phyloP scores from a whole-genome alignment of 805 yeast species.

The Candida dajiaensis region DNA sequence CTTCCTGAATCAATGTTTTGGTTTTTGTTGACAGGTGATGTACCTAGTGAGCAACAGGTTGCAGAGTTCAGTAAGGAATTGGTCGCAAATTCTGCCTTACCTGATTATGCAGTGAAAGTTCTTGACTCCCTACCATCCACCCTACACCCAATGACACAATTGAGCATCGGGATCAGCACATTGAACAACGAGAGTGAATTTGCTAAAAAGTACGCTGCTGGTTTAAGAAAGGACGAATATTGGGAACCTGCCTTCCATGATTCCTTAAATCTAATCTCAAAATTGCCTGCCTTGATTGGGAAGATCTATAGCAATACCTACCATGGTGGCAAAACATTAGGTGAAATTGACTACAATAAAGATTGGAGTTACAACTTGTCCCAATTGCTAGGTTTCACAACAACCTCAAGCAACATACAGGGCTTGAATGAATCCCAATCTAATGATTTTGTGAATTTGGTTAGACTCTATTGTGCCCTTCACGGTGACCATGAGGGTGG shows the following conservation, averaged over 20 bases:
- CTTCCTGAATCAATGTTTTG: slow-evolving; percentile 75
- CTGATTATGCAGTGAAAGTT: slow-evolving; percentile 54
- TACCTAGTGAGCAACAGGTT: slow-evolving; percentile 57
- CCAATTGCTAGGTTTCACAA: slow-evolving; percentile 52
- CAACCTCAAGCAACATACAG: slow-evolving; percentile 26
- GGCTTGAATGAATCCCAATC: slow-evolving; percentile 33
- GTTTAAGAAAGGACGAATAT: slow-evolving; percentile 62
- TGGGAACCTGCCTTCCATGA: slow-evolving; percentile 78
- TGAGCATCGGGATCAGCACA: slow-evolving; percentile 69
- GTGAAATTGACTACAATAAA: slow-evolving; percentile 43
- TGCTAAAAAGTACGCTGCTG: slow-evolving; percentile 66
- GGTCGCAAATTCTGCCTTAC: slow-evolving; percentile 60
- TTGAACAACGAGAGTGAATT: slow-evolving; percentile 66
- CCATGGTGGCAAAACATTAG: slow-evolving; percentile 46
- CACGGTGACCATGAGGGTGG: slow-evolving; percentile 86
- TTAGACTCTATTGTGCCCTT: slow-evolving; percentile 67
- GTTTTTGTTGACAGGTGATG: slow-evolving; percentile 70
- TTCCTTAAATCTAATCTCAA: slow-evolving; percentile 61
- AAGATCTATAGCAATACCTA: slow-evolving; percentile 63
- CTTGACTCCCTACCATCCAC: slow-evolving; percentile 57
- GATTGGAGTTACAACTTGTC: slow-evolving; percentile 77
- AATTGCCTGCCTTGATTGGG: slow-evolving; percentile 70
- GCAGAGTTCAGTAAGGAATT: slow-evolving; percentile 51
- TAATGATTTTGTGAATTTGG: slow-evolving; percentile 58
- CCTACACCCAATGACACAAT: slow-evolving; percentile 82